These are phyloP conservation scores for Coemansia sp. DNA, from an alignment of 192 early-diverging fungal species.

Conservation along the genomic window DNA sequence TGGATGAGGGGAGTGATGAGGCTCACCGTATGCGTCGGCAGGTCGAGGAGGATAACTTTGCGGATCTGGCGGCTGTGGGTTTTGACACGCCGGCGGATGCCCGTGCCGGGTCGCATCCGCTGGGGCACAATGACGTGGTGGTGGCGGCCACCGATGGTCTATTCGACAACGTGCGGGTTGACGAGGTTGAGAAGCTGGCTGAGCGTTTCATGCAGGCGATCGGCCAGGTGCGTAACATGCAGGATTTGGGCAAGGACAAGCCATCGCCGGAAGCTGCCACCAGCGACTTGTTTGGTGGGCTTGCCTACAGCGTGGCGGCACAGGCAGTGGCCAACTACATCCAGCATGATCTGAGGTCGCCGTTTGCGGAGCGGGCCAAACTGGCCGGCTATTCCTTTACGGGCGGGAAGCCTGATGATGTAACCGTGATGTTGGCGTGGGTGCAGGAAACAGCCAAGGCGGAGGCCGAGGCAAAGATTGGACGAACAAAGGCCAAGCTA, in stretches of 20 bases:
- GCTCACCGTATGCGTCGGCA: not conserved
- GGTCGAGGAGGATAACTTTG: constrained; percentile 32
- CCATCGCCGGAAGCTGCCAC: not conserved
- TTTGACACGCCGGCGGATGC: constrained; percentile 41
- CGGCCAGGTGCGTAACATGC: constrained; percentile 5
- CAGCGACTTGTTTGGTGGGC: constrained; percentile 39
- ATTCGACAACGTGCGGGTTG: constrained; percentile 44
- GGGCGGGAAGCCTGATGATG: constrained; percentile 50
- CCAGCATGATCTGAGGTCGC: constrained; percentile 39
- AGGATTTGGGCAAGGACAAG: not conserved
- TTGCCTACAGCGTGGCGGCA: constrained; percentile 39
- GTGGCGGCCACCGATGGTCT: constrained; percentile 45
- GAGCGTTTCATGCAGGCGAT: constrained; percentile 43
- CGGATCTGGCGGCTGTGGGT: constrained; percentile 19
- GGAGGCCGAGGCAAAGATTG: constrained; percentile 10
- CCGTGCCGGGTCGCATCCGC: constrained; percentile 10
- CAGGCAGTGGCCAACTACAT: constrained; percentile 47
- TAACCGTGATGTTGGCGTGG: constrained; percentile 48
- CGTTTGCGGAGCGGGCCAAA: constrained; percentile 49
- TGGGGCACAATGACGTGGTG: constrained; percentile 33
- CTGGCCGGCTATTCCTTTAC: constrained; percentile 32
- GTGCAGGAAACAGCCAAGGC: constrained; percentile 25
- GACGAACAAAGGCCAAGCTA: constrained; percentile 20
- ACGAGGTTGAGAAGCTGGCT: constrained; percentile 41
- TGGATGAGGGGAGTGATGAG: constrained; percentile 1